Percentiles rank a stretch among this genome's conserved stretches.
These are phyloP conservation scores for Podospora sp. DNA, from an alignment of 495 filamentous ascomycete species.

Conservation along the genomic window DNA sequence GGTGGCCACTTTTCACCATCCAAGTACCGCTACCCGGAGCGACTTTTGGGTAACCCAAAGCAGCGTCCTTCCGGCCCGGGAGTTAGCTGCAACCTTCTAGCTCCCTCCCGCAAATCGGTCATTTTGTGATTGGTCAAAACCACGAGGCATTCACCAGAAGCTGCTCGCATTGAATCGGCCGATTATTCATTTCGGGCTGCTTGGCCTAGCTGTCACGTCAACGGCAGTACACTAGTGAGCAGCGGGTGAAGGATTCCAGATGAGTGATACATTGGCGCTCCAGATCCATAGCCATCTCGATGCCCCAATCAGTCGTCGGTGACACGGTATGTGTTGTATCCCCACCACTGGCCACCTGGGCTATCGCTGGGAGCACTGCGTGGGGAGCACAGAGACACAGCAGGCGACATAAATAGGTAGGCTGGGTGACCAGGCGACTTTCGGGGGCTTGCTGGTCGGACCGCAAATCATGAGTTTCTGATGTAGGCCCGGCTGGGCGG, in stretches of 20 bases:
- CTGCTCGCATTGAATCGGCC: constrained; percentile 8
- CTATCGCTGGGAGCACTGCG: no score
- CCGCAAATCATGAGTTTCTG: neutral
- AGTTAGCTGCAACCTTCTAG: constrained; percentile 16
- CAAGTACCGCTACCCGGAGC: neutral
- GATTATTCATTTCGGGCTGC: constrained; percentile 6
- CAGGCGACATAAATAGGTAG: constrained; percentile 1
- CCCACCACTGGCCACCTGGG: no score
- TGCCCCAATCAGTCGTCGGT: neutral
- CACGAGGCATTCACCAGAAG: neutral
- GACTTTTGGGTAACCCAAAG: neutral
- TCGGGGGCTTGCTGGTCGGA: neutral
- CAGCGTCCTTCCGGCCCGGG: neutral
- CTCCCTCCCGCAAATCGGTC: constrained; percentile 1
- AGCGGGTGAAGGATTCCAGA: neutral
- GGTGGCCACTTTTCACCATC: neutral
- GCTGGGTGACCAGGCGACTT: neutral
- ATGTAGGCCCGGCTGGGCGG: neutral
- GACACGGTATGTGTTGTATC: no score
- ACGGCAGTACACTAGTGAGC: neutral
- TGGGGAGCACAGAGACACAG: neutral
- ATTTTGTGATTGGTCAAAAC: constrained; percentile 12
- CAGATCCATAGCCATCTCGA: neutral
- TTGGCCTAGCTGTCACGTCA: neutral
- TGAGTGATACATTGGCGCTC: no score